Percentiles rank a stretch among this genome's conserved stretches.
Evolutionary conservation across 768 basidiomycete genomes (phyloP).

Genomic region (Boletus rubroflammeus): DNA sequence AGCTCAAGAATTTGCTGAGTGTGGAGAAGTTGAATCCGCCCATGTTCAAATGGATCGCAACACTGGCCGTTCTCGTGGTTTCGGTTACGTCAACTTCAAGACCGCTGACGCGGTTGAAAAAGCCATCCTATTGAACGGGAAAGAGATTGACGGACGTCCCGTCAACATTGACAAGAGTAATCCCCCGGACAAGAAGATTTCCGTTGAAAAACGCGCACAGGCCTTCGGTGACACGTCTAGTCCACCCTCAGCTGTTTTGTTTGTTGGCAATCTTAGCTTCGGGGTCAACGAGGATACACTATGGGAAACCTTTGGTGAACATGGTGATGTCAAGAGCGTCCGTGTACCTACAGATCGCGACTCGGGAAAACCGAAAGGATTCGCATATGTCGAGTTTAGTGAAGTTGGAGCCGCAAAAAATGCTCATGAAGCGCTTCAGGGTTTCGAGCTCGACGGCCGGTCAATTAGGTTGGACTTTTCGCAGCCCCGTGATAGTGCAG

Average conservation of each 20-base stretch:
- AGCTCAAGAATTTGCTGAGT: constrained; percentile 81
- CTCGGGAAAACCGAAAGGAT: constrained; percentile 87
- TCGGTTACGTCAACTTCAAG: constrained; percentile 79
- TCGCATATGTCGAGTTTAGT: constrained; percentile 94
- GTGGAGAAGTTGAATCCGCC: constrained; percentile 86
- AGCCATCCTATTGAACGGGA: constrained; percentile 76
- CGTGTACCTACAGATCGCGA: constrained; percentile 93
- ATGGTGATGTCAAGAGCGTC: constrained; percentile 80
- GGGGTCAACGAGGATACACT: constrained; percentile 74
- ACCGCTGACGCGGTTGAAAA: constrained; percentile 70
- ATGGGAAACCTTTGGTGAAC: constrained; percentile 89
- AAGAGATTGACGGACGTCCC: constrained; percentile 88
- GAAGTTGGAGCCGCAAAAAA: constrained; percentile 75
- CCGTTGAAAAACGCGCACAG: constrained; percentile 67
- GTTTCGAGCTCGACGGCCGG: constrained; percentile 79
- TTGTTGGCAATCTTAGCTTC: constrained; percentile 89
- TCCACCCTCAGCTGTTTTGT: constrained; percentile 72
- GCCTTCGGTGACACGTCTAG: constrained; percentile 69
- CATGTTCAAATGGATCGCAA: constrained; percentile 84
- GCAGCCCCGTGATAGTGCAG: constrained; percentile 67
- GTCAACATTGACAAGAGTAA: constrained; percentile 81
- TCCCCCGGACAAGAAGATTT: constrained; percentile 52
- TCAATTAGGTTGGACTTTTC: constrained; percentile 81
- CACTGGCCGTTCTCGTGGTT: constrained; percentile 78
- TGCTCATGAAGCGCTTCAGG: constrained; percentile 67